phyloP scores from a whole-genome alignment of 768 basidiomycete genomes.

The Symmetrospora coprosmae region DNA sequence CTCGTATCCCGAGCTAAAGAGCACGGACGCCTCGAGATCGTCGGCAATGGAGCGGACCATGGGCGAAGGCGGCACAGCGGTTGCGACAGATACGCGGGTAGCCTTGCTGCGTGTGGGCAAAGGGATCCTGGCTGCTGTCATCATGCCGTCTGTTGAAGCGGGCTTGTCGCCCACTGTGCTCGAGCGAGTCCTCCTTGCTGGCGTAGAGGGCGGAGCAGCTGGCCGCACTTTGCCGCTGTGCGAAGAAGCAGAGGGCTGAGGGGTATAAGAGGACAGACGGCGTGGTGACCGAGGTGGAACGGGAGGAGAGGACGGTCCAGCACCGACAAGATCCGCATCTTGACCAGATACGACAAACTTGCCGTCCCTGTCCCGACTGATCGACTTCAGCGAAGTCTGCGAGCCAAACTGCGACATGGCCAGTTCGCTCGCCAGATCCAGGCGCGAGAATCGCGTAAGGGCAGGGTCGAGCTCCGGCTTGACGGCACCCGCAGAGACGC shows the following conservation, averaged over 20 bases:
- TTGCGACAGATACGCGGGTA: conserved; percentile 3
- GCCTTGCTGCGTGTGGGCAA: conserved; percentile 7
- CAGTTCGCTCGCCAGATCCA: conserved; percentile 15
- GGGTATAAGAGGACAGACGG: too few species aligned
- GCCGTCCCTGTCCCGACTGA: not conserved
- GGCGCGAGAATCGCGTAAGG: conserved; percentile 5
- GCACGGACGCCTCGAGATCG: conserved; percentile 1
- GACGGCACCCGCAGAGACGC: not conserved
- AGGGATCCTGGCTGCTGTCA: conserved; percentile 6
- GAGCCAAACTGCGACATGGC: conserved; percentile 2
- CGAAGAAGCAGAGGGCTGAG: too few species aligned
- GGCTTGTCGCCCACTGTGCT: not conserved
- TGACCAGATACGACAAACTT: too few species aligned
- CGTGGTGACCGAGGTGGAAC: too few species aligned
- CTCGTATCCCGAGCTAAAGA: not conserved
- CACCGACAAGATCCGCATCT: too few species aligned
- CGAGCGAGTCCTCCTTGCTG: not conserved
- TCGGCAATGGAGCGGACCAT: not conserved
- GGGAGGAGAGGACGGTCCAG: too few species aligned
- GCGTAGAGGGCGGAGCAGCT: not conserved
- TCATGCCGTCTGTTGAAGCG: not conserved
- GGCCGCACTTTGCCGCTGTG: too few species aligned
- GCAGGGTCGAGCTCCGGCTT: not conserved
- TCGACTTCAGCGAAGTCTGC: not conserved
- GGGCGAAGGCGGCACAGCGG: not conserved